Evolutionary conservation across 2,329 filamentous ascomycete genomes (phyloP).

Genomic region (Zymoseptoria pseudotritici): DNA sequence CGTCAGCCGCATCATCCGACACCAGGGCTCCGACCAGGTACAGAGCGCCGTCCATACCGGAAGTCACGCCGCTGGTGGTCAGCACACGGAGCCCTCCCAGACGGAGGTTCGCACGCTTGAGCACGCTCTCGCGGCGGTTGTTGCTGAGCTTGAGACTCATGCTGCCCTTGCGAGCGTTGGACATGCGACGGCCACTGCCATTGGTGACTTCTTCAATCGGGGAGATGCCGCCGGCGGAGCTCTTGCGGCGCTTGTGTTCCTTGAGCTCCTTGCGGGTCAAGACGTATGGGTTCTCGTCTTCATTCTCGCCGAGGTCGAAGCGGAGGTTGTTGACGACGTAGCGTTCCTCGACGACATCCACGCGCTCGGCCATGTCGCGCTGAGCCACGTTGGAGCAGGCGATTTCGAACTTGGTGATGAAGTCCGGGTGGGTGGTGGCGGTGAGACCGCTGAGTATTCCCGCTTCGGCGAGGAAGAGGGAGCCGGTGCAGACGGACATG

Average conservation of each 20-base stretch:
- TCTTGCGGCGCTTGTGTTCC: constrained; percentile 42
- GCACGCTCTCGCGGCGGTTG: constrained; percentile 69
- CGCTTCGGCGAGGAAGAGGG: constrained; percentile 67
- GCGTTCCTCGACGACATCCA: constrained; percentile 74
- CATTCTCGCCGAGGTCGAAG: constrained; percentile 70
- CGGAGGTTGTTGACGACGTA: constrained; percentile 90
- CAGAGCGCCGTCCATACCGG: constrained; percentile 74
- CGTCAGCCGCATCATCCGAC: constrained; percentile 65
- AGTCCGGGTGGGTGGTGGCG: constrained; percentile 76
- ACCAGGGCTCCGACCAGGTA: constrained; percentile 81
- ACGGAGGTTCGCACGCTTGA: constrained; percentile 67
- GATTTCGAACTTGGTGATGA: constrained; percentile 72
- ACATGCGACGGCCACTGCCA: constrained; percentile 36
- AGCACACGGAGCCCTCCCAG: constrained; percentile 64
- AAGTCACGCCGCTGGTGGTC: constrained; percentile 69
- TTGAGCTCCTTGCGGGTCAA: constrained; percentile 55
- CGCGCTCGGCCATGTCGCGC: constrained; percentile 64
- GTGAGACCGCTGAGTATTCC: constrained; percentile 72
- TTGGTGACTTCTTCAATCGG: constrained; percentile 26
- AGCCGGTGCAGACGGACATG: constrained; percentile 71
- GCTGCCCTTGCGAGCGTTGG: constrained; percentile 62
- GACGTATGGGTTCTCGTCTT: constrained; percentile 78
- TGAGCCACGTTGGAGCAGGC: constrained; percentile 67
- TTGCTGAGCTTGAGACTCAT: constrained; percentile 72
- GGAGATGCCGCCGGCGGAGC: constrained; percentile 34